Percentiles rank a stretch among this genome's conserved stretches.
Evolutionary conservation across 257 asterid species (phyloP).

Genomic region (Gardenia jasminoides): DNA sequence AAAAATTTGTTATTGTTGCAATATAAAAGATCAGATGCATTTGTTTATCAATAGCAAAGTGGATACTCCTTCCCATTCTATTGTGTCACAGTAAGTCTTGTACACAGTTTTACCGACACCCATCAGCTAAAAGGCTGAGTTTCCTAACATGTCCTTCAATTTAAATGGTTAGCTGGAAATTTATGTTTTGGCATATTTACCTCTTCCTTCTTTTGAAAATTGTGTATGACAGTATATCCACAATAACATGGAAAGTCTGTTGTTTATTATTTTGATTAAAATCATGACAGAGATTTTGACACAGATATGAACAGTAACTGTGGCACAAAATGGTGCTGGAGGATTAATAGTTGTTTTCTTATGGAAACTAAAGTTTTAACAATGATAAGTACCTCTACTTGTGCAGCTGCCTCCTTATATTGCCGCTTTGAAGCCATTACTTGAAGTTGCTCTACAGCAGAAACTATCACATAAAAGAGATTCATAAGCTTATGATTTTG

Average conservation of each 20-base stretch:
- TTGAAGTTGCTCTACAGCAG: conserved; percentile 98
- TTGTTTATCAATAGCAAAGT: background rate
- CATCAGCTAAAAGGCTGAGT: background rate
- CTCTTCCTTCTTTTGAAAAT: background rate
- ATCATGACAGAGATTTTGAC: background rate
- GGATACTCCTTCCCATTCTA: background rate
- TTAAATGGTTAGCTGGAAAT: background rate
- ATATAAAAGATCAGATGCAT: background rate
- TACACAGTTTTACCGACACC: background rate
- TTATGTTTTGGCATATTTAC: background rate
- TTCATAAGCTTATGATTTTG: background rate
- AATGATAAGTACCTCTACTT: conserved; percentile 75
- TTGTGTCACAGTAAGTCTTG: background rate
- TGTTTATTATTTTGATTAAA: too few species aligned
- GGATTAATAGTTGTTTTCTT: background rate
- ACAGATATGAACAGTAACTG: background rate
- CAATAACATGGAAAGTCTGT: background rate
- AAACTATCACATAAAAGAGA: conserved; percentile 51
- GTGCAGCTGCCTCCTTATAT: conserved; percentile 99
- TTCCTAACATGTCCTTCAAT: background rate
- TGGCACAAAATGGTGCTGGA: background rate
- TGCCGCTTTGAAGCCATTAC: conserved; percentile 96
- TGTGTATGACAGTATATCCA: background rate
- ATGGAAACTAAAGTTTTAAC: background rate
- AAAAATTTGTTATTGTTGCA: background rate